A percentile compares a stretch with the other conserved stretches of the same genome.
Conservation (phyloP, 2,329 filamentous ascomycete genomes). For the Drechmeria coniospora region DNA sequence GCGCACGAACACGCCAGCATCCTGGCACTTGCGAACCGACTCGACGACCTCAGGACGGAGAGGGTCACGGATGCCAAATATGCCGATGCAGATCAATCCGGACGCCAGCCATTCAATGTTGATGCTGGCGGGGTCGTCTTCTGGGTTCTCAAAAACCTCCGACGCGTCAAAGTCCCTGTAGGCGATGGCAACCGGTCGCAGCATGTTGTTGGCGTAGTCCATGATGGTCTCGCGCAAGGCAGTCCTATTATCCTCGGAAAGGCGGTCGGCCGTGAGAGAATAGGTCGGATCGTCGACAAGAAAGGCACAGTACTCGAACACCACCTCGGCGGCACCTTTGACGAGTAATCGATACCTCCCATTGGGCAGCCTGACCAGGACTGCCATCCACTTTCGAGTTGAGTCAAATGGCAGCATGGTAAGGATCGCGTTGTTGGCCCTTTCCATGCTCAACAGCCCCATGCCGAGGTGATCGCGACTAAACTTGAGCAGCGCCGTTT, state of each 20-base stretch:
- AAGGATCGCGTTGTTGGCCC: constrained; percentile 27
- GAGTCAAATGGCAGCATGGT: constrained; percentile 40
- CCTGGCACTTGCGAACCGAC: constrained; percentile 45
- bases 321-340: constrained; percentile 43
- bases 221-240: constrained; percentile 19
- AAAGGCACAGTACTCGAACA: constrained; percentile 28
- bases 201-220: constrained; percentile 48
- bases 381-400: constrained; percentile 39
- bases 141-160: constrained; percentile 42
- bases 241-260: constrained; percentile 16
- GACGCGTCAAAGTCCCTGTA: constrained; percentile 59
- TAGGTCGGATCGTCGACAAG: constrained; percentile 28
- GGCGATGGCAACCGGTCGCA: constrained; percentile 61
- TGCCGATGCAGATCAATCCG: constrained; percentile 29
- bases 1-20: constrained; percentile 49
- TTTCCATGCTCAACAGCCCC: constrained; percentile 27
- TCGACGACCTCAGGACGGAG: constrained; percentile 45
- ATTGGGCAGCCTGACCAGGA: constrained; percentile 29
- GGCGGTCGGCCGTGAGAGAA: constrained; percentile 11
- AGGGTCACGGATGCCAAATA: constrained; percentile 54
- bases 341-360: constrained; percentile 34
- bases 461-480: constrained; percentile 33
- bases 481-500: constrained; percentile 36
- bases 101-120: constrained; percentile 26
- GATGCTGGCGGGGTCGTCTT: constrained; percentile 17